Evolutionary conservation across 148 eudicot genomes (phyloP), one percentile per base, ranked within the genome.

Genomic region (Rhododendron ovatum): DNA sequence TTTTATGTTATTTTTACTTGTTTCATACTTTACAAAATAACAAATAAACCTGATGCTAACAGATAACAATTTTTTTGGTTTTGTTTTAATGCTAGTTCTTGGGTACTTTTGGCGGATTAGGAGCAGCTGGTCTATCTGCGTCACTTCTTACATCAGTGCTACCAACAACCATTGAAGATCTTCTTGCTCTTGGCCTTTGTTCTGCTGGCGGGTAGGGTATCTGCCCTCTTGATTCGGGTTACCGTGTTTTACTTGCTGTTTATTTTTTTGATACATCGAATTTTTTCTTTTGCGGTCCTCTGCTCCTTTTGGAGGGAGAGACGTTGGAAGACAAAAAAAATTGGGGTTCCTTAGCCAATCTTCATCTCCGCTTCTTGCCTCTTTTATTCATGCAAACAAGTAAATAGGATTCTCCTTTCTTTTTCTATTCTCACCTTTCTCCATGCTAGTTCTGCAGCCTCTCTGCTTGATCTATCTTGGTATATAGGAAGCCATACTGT

Each of bases 131-230:
- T 83, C 87, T 97, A 89, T 95, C 98, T 69, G 99, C 99, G 57
- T 97, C 99, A 22, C 96, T 97, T 83, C 93, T 97, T 86, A 97
- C 99, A 63, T 94, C 99, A 78, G 98, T 97, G 86, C 91, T 97
- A 86, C 95, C 96, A 51, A 93, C 96, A 85, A 95, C 98, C 41
- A 79, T 93, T 14, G 99, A 97, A 92, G 99, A 97, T 88, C 98
- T 97, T 90, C 98, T 97, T 83, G 99, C 99, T 87, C 96, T 97
- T 81, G 98, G 95, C 79, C 98, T 97, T 88, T 97, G 99, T 90
- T 95, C 99, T 82, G 96, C 95, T 90, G 99, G 98, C 89, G 98
- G 99, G 98, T 97, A 89, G 80, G 85, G n/a, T 80, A 20, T 80
- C 85, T 80, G 22, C 78, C 69, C 51, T 30, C 84, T 73, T 80